These are phyloP conservation scores for Arxiozyma telluris DNA, from an alignment of 1,139 yeast genomes.

Conservation along the genomic window DNA sequence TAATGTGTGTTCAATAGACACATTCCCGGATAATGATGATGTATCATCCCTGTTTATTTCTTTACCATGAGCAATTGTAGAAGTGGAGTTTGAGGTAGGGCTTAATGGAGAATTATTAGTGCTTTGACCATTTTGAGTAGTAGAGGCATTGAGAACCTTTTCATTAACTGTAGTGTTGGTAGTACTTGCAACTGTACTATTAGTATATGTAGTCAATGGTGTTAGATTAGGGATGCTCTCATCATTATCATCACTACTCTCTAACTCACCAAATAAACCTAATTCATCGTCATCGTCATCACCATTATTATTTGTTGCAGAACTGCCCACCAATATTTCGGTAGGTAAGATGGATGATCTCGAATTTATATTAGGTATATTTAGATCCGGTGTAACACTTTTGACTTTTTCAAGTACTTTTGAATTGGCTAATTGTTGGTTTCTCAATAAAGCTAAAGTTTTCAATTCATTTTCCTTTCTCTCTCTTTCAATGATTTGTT, in stretches of 20 bases:
- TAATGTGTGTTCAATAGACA: not conserved
- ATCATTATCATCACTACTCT: slow-evolving; percentile 21
- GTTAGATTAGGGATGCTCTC: not conserved
- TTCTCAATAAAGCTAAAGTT: slow-evolving; percentile 1
- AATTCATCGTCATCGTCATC: slow-evolving; percentile 18
- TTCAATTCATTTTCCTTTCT: slow-evolving; percentile 6
- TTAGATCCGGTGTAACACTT: not conserved
- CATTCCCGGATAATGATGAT: not conserved
- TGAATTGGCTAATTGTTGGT: not conserved
- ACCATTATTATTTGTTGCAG: slow-evolving; percentile 5
- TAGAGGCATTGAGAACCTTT: not conserved
- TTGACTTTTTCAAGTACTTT: slow-evolving; percentile 8
- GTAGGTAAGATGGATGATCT: not conserved
- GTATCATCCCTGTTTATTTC: not conserved
- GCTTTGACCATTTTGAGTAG: not conserved
- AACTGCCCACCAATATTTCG: slow-evolving; percentile 1
- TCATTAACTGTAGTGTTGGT: not conserved
- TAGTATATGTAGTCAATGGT: not conserved
- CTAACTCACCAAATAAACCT: slow-evolving; percentile 20
- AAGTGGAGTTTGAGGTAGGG: not conserved
- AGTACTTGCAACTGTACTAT: not conserved
- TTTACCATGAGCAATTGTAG: not conserved
- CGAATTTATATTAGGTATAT: not conserved
- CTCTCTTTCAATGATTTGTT: slow-evolving; percentile 5
- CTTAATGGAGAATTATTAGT: not conserved